These are phyloP conservation scores for Leccinum olivaceopallidum DNA, from an alignment of 768 basidiomycete genomes.

Conservation along the genomic window DNA sequence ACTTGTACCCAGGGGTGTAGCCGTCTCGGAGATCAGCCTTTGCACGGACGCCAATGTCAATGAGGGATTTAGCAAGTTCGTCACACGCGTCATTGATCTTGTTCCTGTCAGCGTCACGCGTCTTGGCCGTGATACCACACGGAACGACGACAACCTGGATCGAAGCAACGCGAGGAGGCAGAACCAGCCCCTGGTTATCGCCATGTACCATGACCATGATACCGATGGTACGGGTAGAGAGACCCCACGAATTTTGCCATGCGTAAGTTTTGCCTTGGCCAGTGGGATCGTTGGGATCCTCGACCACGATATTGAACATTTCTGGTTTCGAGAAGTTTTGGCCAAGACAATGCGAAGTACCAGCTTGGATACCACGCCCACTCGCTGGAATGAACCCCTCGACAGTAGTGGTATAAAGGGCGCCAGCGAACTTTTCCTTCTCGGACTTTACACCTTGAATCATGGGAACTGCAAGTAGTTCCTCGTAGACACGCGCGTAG, in stretches of 20 bases:
- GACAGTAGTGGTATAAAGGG: constrained; percentile 95
- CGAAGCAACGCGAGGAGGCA: constrained; percentile 96
- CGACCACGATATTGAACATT: constrained; percentile 98
- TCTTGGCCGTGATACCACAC: constrained; percentile 90
- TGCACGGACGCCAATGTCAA: constrained; percentile 73
- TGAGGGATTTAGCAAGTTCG: constrained; percentile 70
- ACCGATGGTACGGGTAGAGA: constrained; percentile 94
- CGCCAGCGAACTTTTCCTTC: constrained; percentile 99
- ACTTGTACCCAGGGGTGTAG: constrained; percentile 98
- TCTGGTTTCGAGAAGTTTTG: constrained; percentile 96
- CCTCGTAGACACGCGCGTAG: constrained; percentile 94
- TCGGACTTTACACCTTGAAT: constrained; percentile 97
- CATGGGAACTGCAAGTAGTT: constrained; percentile 96
- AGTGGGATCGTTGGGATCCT: constrained; percentile 80
- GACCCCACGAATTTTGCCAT: constrained; percentile 99
- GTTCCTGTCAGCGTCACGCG: constrained; percentile 62
- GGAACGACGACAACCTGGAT: constrained; percentile 92
- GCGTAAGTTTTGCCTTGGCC: constrained; percentile 74
- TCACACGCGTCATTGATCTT: constrained; percentile 78
- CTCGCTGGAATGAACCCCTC: constrained; percentile 98
- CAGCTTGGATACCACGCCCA: constrained; percentile 96
- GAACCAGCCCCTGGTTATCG: constrained; percentile 94
- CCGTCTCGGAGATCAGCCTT: constrained; percentile 93
- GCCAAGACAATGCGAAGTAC: constrained; percentile 96
- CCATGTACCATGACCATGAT: constrained; percentile 99